Percentiles rank a stretch among this genome's conserved stretches.
Conservation (phyloP, 2,329 filamentous ascomycete genomes). For the Trichoderma pleuroti region DNA sequence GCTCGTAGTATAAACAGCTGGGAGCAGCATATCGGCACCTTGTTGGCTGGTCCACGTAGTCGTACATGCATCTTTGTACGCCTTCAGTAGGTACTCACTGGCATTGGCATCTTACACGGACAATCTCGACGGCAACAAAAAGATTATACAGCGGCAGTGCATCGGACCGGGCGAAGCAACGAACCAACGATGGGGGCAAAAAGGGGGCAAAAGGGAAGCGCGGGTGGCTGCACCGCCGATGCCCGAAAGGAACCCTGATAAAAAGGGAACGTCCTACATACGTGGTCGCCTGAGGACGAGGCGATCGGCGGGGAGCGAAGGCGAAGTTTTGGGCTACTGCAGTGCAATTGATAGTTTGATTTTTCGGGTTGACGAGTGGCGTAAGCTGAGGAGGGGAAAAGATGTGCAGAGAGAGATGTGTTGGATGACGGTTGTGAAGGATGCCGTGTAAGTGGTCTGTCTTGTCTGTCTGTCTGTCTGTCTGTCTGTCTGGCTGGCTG, state of each 20-base stretch:
- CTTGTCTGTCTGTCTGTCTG: neutral
- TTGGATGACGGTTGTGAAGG: neutral
- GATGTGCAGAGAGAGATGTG: neutral
- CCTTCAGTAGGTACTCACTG: neutral
- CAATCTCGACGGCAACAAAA: neutral
- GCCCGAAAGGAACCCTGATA: neutral
- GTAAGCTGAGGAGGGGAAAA: neutral
- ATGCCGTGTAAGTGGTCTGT: neutral
- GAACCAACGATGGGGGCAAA: neutral
- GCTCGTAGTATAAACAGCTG: no score
- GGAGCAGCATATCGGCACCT: neutral
- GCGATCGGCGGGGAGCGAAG: neutral
- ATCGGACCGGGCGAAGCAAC: neutral
- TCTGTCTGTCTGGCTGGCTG: neutral
- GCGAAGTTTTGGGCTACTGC: neutral
- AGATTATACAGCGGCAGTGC: neutral
- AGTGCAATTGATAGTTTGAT: neutral
- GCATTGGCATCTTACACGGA: neutral
- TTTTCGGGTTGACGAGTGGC: neutral
- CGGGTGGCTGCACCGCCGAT: neutral
- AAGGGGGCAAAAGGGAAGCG: no score
- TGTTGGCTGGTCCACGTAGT: neutral
- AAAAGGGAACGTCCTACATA: neutral
- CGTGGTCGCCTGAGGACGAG: neutral
- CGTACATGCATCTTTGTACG: neutral